These are phyloP conservation scores for Picocystis sp. DNA, from an alignment of 163 green algal genomes.

Conservation along the genomic window DNA sequence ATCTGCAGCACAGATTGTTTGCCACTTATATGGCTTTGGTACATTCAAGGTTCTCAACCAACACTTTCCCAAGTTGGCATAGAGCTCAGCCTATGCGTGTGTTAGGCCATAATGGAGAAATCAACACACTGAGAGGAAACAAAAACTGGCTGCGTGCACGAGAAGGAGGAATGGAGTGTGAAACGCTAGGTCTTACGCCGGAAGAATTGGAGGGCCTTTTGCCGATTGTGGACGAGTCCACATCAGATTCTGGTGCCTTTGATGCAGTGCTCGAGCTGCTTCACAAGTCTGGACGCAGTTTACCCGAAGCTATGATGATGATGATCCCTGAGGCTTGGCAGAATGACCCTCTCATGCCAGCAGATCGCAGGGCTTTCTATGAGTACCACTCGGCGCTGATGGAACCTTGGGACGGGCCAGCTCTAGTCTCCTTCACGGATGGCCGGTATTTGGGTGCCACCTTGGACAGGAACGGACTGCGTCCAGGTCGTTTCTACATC, in stretches of 20 bases:
- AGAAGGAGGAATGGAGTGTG: constrained; percentile 69
- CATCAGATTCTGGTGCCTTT: constrained; percentile 73
- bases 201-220: constrained; percentile 38
- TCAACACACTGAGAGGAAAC: constrained; percentile 91
- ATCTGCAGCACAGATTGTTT: constrained; percentile 64
- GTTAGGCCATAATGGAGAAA: constrained; percentile 90
- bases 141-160: constrained; percentile 80
- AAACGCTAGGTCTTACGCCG: constrained; percentile 40
- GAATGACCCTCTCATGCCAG: constrained; percentile 29
- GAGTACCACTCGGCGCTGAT: constrained; percentile 71
- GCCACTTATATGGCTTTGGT: constrained; percentile 78
- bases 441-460: constrained; percentile 81
- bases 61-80: constrained; percentile 87
- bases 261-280: constrained; percentile 85
- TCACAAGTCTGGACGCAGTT: constrained; percentile 23
- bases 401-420: constrained; percentile 93
- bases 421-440: constrained; percentile 78
- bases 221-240: constrained; percentile 58
- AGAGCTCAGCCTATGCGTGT: constrained; percentile 83
- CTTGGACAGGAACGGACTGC: constrained; percentile 85
- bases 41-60: constrained; percentile 88
- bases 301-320: constrained; percentile 83
- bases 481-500: constrained; percentile 79
- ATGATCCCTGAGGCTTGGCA: constrained; percentile 80
- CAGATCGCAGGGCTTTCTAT: constrained; percentile 80